A percentile compares a stretch with the other conserved stretches of the same genome.
Conservation (phyloP, 345 rosid genomes). For the Melastoma malabathricum region DNA sequence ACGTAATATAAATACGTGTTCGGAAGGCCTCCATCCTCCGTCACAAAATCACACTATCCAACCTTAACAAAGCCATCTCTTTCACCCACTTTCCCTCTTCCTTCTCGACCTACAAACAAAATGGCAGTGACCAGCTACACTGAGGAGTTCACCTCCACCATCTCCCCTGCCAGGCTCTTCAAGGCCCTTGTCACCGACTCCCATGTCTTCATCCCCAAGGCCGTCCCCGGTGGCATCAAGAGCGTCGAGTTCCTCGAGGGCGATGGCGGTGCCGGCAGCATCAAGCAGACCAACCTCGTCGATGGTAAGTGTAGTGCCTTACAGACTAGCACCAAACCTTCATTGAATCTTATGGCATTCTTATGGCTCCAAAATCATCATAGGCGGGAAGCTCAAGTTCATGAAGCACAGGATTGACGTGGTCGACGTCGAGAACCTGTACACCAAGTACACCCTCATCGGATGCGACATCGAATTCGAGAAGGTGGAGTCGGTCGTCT, state of each 20-base stretch:
- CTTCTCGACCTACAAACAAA: not conserved
- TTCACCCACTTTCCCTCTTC: too few species aligned
- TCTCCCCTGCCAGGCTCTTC: not conserved
- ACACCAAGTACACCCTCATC: slow-evolving; percentile 4
- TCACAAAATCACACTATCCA: too few species aligned
- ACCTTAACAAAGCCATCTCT: too few species aligned
- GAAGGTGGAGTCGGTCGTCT: not conserved
- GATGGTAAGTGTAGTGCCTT: not conserved
- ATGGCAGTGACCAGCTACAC: not conserved
- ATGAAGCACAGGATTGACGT: slow-evolving; percentile 6
- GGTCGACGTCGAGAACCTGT: slow-evolving; percentile 1
- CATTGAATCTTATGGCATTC: too few species aligned
- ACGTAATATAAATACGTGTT: too few species aligned
- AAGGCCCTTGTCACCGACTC: slow-evolving; percentile 2
- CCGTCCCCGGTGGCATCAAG: slow-evolving; percentile 18
- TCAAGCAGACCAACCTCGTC: slow-evolving; percentile 12
- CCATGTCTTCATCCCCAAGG: slow-evolving; percentile 7
- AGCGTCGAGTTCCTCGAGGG: slow-evolving; percentile 19
- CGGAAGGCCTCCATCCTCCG: too few species aligned
- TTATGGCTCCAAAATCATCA: not conserved
- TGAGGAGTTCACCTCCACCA: not conserved
- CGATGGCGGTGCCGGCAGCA: slow-evolving; percentile 26
- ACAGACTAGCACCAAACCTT: too few species aligned
- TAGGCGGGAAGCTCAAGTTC: slow-evolving; percentile 1
- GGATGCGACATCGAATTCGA: slow-evolving; percentile 4